phyloP scores from a whole-genome alignment of 805 yeast species.

The Metschnikowia cerradonensis region DNA sequence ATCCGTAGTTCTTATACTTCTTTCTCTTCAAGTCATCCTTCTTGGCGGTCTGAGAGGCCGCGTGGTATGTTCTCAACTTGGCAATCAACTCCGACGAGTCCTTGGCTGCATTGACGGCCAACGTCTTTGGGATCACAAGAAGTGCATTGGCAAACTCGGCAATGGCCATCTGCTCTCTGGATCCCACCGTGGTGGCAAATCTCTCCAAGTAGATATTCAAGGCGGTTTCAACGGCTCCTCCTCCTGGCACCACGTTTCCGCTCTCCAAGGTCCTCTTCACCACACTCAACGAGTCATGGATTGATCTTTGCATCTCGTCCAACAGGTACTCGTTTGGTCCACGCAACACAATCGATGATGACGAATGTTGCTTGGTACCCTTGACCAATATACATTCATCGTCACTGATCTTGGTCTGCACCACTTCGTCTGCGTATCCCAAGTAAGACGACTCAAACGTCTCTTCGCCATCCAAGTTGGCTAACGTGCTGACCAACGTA shows the following conservation, averaged over 20 bases:
- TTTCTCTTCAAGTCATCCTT: conserved; percentile 81
- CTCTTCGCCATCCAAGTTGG: conserved; percentile 95
- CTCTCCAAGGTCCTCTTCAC: conserved; percentile 94
- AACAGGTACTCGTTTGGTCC: conserved; percentile 94
- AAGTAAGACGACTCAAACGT: conserved; percentile 78
- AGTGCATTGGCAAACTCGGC: conserved; percentile 94
- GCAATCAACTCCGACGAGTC: conserved; percentile 94
- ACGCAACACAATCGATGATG: conserved; percentile 86
- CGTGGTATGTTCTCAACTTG: conserved; percentile 92
- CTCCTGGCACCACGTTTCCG: conserved; percentile 96
- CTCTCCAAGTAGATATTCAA: conserved; percentile 91
- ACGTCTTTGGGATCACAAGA: conserved; percentile 89
- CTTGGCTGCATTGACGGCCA: conserved; percentile 96
- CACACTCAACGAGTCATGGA: conserved; percentile 91
- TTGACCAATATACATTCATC: conserved; percentile 93
- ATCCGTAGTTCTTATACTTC: conserved; percentile 85
- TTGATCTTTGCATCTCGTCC: conserved; percentile 97
- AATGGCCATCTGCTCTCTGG: conserved; percentile 95
- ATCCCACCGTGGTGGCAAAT: conserved; percentile 96
- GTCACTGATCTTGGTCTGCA: conserved; percentile 86
- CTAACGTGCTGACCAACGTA: conserved; percentile 76
- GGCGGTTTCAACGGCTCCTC: conserved; percentile 98
- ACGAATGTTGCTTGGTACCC: conserved; percentile 87
- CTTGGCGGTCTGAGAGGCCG: conserved; percentile 85
- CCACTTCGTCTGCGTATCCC: conserved; percentile 88